Evolutionary conservation across 768 basidiomycete genomes (phyloP).

Genomic region (Harrya chromipes): DNA sequence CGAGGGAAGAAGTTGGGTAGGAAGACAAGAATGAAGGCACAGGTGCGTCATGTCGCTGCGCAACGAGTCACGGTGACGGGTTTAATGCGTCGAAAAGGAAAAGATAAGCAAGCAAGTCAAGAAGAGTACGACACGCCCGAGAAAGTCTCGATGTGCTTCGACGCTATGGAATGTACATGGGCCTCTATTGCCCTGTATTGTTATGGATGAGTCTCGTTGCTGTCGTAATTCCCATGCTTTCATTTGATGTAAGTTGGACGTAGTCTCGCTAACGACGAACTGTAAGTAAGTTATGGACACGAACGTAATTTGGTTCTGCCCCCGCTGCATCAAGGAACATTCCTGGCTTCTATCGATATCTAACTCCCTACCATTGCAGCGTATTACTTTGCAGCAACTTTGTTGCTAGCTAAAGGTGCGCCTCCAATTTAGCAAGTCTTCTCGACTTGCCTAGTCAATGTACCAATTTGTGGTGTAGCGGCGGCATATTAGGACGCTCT

Average conservation of each 20-base stretch:
- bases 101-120: slow-evolving; percentile 29
- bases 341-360: no score
- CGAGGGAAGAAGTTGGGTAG: slow-evolving; percentile 37
- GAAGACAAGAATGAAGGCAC: slow-evolving; percentile 38
- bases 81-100: slow-evolving; percentile 22
- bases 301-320: no score
- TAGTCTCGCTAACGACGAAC: no score
- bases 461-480: no score
- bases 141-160: slow-evolving; percentile 21
- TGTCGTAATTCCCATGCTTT: slow-evolving; percentile 12
- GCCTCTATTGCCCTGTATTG: slow-evolving; percentile 14
- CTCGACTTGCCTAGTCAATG: no score
- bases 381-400: no score
- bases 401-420: no score
- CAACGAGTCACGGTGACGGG: neutral
- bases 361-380: no score
- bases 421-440: no score
- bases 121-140: slow-evolving; percentile 22
- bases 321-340: no score
- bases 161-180: slow-evolving; percentile 6
- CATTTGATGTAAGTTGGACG: neutral
- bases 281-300: neutral
- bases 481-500: no score
- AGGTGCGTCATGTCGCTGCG: slow-evolving; percentile 27
- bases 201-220: slow-evolving; percentile 6